A percentile compares a stretch with the other conserved stretches of the same genome.
Conservation (phyloP, 768 basidiomycete genomes). For the Pleurotus platypus region DNA sequence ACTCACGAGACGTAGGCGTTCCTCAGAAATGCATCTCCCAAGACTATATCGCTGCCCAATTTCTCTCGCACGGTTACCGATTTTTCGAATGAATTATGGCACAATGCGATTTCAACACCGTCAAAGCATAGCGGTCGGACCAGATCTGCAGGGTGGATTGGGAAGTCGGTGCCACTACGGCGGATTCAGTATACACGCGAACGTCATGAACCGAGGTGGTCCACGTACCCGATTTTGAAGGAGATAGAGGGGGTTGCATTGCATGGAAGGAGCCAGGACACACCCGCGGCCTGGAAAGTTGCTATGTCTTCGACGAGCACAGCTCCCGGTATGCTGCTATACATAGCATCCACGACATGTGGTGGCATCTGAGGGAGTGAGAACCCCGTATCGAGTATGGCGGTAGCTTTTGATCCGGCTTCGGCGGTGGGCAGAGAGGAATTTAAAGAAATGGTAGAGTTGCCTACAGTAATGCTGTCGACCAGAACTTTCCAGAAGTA, state of each 20-base stretch:
- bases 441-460: constrained; percentile 40
- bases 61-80: constrained; percentile 29
- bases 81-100: constrained; percentile 26
- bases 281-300: constrained; percentile 36
- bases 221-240: constrained; percentile 53
- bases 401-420: constrained; percentile 39
- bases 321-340: constrained; percentile 53
- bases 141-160: constrained; percentile 67
- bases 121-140: not conserved
- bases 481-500: constrained; percentile 45
- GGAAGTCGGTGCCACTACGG: constrained; percentile 40
- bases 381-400: constrained; percentile 68
- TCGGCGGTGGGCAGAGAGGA: constrained; percentile 41
- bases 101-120: constrained; percentile 28
- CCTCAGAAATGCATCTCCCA: constrained; percentile 73
- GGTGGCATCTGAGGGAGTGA: constrained; percentile 58
- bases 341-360: constrained; percentile 51
- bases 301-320: constrained; percentile 22
- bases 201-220: not conserved
- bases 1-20: constrained; percentile 11
- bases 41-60: constrained; percentile 54
- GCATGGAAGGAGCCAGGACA: constrained; percentile 62
- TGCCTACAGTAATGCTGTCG: constrained; percentile 60
- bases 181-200: not conserved
- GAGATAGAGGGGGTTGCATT: constrained; percentile 60